Conservation (phyloP, 306 rosid species). For the Quercus robur region DNA sequence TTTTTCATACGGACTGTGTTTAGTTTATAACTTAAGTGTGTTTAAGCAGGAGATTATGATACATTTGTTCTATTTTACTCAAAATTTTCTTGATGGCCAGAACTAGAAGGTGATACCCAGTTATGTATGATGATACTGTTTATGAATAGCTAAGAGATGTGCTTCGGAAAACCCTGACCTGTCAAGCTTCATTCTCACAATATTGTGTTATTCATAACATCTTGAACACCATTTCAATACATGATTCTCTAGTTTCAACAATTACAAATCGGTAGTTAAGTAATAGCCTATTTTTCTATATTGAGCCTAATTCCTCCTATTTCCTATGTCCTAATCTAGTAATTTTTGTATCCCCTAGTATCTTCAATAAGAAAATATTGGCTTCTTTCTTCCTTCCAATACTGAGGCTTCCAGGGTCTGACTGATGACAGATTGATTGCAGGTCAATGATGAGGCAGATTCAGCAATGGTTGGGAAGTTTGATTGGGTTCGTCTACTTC, state of each 20-base stretch:
- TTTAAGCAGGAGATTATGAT: not conserved
- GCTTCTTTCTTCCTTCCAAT: conserved; percentile 1
- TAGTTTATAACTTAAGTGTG: not conserved
- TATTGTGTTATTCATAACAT: not conserved
- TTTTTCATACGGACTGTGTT: not conserved
- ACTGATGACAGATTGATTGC: conserved; percentile 20
- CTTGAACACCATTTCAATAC: not conserved
- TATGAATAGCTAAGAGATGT: not conserved
- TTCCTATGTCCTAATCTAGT: not conserved
- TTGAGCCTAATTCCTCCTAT: not conserved
- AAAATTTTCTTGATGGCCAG: not conserved
- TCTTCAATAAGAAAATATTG: not conserved
- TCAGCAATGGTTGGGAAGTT: conserved; percentile 26
- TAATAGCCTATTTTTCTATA: not conserved
- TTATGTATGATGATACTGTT: not conserved
- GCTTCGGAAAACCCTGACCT: not conserved
- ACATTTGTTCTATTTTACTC: not conserved
- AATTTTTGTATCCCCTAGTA: not conserved
- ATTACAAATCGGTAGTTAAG: not conserved
- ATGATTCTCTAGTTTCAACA: not conserved
- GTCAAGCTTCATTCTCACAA: not conserved
- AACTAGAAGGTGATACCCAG: not conserved
- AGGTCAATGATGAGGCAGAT: conserved; percentile 59
- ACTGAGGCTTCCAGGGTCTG: conserved; percentile 1
- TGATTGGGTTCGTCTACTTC: conserved; percentile 31